phyloP scores from a whole-genome alignment of 2,329 filamentous ascomycete species.

The Thelonectria discophora region DNA sequence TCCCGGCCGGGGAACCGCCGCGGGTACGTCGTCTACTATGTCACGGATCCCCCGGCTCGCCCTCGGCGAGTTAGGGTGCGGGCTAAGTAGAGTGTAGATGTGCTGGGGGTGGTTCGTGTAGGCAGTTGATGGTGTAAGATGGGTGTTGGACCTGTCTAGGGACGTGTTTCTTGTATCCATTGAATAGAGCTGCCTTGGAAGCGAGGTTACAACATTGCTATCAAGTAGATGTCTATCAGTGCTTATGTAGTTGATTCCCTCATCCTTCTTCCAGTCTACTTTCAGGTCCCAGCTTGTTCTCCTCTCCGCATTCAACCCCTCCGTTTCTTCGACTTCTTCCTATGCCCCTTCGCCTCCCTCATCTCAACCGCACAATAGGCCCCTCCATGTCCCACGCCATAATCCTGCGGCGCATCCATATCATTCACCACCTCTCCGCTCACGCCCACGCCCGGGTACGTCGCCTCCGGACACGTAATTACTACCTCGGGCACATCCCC shows the following conservation, averaged over 20 bases:
- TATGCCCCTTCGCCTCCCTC: neutral
- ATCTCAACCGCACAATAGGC: neutral
- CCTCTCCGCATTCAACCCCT: neutral
- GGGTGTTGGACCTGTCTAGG: neutral
- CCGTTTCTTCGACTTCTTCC: neutral
- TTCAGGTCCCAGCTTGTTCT: no score
- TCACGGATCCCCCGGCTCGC: constrained; percentile 43
- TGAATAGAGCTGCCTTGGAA: neutral
- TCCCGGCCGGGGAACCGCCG: constrained; percentile 37
- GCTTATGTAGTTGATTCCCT: neutral
- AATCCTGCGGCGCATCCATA: constrained; percentile 41
- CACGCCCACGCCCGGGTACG: neutral
- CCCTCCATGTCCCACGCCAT: neutral
- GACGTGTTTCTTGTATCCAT: constrained; percentile 21
- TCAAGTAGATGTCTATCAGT: neutral
- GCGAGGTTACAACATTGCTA: constrained; percentile 9
- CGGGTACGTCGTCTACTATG: constrained; percentile 42
- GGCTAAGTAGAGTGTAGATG: constrained; percentile 24
- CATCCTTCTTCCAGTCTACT: neutral
- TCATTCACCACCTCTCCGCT: constrained; percentile 26
- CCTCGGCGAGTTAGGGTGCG: constrained; percentile 21
- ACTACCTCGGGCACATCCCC: neutral
- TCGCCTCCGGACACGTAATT: neutral
- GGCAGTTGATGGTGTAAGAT: neutral
- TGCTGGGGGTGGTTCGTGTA: constrained; percentile 1